phyloP scores from a whole-genome alignment of 1,284 basidiomycete genomes.

The Puccinia polysora region DNA sequence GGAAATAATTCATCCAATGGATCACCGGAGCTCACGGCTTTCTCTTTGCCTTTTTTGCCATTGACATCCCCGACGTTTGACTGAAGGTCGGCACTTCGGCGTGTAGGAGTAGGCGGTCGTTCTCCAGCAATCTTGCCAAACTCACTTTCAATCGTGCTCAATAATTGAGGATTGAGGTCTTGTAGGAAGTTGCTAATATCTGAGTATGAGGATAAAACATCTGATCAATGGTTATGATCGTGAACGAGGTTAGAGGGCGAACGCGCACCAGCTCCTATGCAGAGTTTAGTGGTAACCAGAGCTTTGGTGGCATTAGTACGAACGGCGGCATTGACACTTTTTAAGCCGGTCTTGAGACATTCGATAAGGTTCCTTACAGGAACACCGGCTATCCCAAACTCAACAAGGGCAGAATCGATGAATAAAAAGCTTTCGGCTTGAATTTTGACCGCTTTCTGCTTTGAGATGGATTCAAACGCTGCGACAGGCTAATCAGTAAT shows the following conservation, averaged over 20 bases:
- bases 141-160: constrained; percentile 83
- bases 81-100: constrained; percentile 67
- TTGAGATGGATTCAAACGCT: constrained; percentile 86
- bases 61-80: constrained; percentile 54
- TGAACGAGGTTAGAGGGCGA: background rate
- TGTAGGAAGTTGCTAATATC: constrained; percentile 87
- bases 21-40: constrained; percentile 57
- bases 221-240: background rate
- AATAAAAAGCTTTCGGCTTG: constrained; percentile 85
- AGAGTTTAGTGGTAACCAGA: constrained; percentile 83
- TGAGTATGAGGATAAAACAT: constrained; percentile 49
- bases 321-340: constrained; percentile 90
- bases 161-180: constrained; percentile 87
- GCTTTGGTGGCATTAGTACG: constrained; percentile 92
- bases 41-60: constrained; percentile 55
- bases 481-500: constrained; percentile 3
- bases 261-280: constrained; percentile 75
- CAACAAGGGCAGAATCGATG: constrained; percentile 80
- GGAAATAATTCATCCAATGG: constrained; percentile 90
- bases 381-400: constrained; percentile 86
- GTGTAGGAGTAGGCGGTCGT: constrained; percentile 71
- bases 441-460: constrained; percentile 96
- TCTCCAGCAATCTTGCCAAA: constrained; percentile 89
- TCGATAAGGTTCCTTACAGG: constrained; percentile 80
- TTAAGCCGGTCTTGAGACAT: constrained; percentile 78